Conservation (phyloP, 768 basidiomycete genomes). For the Cystobasidium onofrii region DNA sequence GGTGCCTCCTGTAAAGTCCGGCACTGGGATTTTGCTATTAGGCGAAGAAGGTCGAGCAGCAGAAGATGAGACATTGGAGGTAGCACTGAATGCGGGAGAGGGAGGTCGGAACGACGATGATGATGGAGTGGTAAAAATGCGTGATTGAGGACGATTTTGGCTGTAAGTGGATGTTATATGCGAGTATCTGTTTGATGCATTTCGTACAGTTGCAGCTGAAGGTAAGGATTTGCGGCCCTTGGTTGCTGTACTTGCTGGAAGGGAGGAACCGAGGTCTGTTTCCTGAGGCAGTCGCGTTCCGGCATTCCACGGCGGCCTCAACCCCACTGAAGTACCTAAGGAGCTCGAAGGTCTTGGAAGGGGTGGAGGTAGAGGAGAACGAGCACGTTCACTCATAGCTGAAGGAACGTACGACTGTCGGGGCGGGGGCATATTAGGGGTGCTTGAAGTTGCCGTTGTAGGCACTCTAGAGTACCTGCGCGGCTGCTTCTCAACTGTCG, state of each 20-base stretch:
- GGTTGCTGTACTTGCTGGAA: background rate
- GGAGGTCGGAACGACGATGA: background rate
- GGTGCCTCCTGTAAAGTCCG: background rate
- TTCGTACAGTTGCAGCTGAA: background rate
- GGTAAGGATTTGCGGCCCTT: conserved; percentile 23
- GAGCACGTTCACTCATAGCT: conserved; percentile 9
- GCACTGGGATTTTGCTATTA: background rate
- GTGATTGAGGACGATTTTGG: background rate
- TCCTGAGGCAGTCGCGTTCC: background rate
- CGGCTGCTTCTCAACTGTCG: background rate
- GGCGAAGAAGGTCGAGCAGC: conserved; percentile 18
- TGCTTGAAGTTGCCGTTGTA: background rate
- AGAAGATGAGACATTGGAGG: conserved; percentile 8
- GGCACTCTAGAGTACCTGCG: background rate
- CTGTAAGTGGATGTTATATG: background rate
- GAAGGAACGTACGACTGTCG: conserved; percentile 2
- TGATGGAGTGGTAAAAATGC: conserved; percentile 24
- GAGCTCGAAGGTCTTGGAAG: background rate
- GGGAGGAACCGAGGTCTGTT: background rate
- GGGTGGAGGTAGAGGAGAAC: conserved; percentile 11
- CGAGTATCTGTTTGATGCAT: background rate
- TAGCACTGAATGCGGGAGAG: conserved; percentile 13
- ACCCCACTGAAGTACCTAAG: background rate
- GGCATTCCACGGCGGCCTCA: conserved; percentile 14
- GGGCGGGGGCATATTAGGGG: background rate